Evolutionary conservation across 164 flowering plant species (phyloP).

Genomic region (Piper longum): DNA sequence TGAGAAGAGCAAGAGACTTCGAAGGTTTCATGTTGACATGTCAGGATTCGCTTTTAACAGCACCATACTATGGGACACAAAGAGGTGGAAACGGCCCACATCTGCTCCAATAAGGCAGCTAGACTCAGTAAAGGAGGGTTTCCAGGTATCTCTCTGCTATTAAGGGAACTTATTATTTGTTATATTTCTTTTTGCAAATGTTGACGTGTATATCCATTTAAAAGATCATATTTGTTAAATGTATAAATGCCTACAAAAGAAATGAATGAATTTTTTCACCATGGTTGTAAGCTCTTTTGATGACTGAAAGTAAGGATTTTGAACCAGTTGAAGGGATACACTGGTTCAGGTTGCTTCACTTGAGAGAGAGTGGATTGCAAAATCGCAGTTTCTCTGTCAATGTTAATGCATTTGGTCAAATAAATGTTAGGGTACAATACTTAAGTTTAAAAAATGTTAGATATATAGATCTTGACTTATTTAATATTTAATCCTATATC

Average conservation of each 20-base stretch:
- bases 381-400: background rate
- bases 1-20: constrained; percentile 15
- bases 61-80: constrained; percentile 80
- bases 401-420: background rate
- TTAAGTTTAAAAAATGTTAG: background rate
- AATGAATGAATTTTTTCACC: too few relatives aligned
- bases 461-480: background rate
- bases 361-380: too few relatives aligned
- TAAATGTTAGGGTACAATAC: background rate
- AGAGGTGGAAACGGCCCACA: constrained; percentile 66
- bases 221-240: background rate
- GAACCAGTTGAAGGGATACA: too few relatives aligned
- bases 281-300: too few relatives aligned
- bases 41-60: constrained; percentile 91
- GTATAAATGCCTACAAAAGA: too few relatives aligned
- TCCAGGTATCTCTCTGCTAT: constrained; percentile 36
- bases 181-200: background rate
- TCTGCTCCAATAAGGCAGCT: constrained; percentile 53
- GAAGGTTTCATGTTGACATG: constrained; percentile 65
- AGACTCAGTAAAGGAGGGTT: constrained; percentile 36
- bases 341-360: too few relatives aligned
- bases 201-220: background rate
- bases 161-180: background rate
- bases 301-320: too few relatives aligned
- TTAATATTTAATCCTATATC: background rate